Percentiles rank a stretch among this genome's conserved stretches.
phyloP scores from a whole-genome alignment of 768 basidiomycete genomes.

The Pleurotus salmoneostramineus region DNA sequence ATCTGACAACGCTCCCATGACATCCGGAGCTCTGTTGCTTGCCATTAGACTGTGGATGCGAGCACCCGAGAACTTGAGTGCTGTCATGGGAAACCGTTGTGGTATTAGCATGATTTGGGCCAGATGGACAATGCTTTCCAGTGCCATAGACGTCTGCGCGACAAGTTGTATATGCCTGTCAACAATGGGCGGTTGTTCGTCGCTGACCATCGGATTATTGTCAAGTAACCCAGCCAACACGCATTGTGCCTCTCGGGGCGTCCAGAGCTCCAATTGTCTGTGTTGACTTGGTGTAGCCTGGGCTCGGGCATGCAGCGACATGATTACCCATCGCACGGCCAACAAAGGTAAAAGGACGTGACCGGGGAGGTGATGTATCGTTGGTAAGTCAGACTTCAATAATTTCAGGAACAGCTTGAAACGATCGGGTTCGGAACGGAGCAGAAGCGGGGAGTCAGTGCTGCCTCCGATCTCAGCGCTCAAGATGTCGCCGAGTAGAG shows the following conservation, averaged over 20 bases:
- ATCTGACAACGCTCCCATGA: conserved; percentile 22
- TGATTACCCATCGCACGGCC: conserved; percentile 60
- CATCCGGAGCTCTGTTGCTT: too few relatives aligned
- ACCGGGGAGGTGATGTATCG: conserved; percentile 41
- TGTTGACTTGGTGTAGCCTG: conserved; percentile 48
- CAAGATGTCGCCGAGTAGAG: conserved; percentile 44
- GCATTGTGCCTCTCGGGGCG: conserved; percentile 52
- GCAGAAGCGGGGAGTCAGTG: conserved; percentile 38
- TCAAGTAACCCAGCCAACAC: conserved; percentile 51
- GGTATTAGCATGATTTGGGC: conserved; percentile 58
- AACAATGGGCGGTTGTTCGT: conserved; percentile 31
- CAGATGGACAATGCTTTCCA: conserved; percentile 59
- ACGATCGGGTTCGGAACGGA: conserved; percentile 46
- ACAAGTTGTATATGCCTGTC: conserved; percentile 66
- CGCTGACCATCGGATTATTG: conserved; percentile 11
- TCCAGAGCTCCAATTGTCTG: conserved; percentile 71
- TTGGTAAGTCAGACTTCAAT: conserved; percentile 48
- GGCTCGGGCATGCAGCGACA: conserved; percentile 45
- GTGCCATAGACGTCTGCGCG: conserved; percentile 57
- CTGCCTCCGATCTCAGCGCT: conserved; percentile 24
- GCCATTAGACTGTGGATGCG: conserved; percentile 54
- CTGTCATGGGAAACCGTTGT: conserved; percentile 39
- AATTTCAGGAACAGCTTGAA: conserved; percentile 52
- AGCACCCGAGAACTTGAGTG: conserved; percentile 53
- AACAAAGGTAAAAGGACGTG: conserved; percentile 49